Evolutionary conservation across 768 basidiomycete genomes (phyloP), one percentile per base, ranked within the genome.

Genomic region (Cystobasidium ongulense): DNA sequence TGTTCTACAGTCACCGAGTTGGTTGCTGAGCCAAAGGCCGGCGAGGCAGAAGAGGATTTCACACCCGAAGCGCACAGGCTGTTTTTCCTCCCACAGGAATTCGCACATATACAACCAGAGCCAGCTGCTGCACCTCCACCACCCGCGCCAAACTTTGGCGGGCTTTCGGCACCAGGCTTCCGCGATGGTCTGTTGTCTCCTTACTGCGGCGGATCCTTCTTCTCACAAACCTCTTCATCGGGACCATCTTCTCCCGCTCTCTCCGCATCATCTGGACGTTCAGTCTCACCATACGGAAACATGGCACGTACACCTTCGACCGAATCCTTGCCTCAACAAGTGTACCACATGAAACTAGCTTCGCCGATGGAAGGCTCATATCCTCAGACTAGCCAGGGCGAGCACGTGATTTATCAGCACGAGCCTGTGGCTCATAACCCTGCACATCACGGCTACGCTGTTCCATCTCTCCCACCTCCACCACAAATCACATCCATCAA

Each of bases 1-100:
- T 5, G 3, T 59, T 13, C 1, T 53, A 5, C 75, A 78, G 76
- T 78, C 76, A 76, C 77, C 76, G 38, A 43, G 0, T 75, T 78
- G 54, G 76, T 78, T 21, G 62, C 73, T 1, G 78, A 78, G 38
- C 78, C 78, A 0, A 36, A 54, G 25, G 62, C 66, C 17, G 74
- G 74, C 38, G 76, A 76, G 29, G 78, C 64, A 1, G 78, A 78
- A 39, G 78, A 75, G 41, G 46, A 38, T 15, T 77, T 79, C 43
- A 39, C 50, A 15, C 70, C 73, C 4, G 75, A 76, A 57, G 76
- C 71, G 1, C 31, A 41, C 4, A 57, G 66, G 13, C 76, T 77
- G 64, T 79, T 79, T 53, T 76, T 77, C 41, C 35, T 29, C 1
- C 36, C 35, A 0, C 36, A 72, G 1, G 31, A 64, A 1, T 29